A percentile compares a stretch with the other conserved stretches of the same genome.
phyloP scores from a whole-genome alignment of 192 early-diverging fungal species.

The Coemansia sp. region DNA sequence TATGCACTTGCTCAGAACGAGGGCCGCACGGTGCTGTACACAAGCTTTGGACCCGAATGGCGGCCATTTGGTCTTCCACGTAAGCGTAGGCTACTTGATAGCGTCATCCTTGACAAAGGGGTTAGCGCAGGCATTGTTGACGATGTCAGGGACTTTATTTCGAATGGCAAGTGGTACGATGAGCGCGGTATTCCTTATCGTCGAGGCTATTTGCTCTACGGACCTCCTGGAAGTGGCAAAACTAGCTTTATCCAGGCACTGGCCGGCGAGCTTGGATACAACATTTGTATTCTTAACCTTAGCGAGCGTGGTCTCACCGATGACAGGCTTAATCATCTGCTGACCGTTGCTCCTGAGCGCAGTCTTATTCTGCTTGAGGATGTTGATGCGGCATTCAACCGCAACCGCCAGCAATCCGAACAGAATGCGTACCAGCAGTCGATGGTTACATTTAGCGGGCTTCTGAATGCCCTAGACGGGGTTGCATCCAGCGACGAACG shows the following conservation, averaged over 20 bases:
- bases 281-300: constrained; percentile 86
- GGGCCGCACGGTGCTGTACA: constrained; percentile 95
- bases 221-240: constrained; percentile 88
- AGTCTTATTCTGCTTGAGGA: constrained; percentile 81
- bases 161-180: constrained; percentile 79
- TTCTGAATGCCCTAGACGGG: constrained; percentile 87
- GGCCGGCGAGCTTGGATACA: constrained; percentile 82
- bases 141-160: constrained; percentile 73
- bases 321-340: constrained; percentile 75
- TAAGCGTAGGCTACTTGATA: constrained; percentile 65
- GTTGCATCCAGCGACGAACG: constrained; percentile 83
- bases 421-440: constrained; percentile 74
- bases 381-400: constrained; percentile 81
- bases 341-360: constrained; percentile 76
- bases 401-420: constrained; percentile 54
- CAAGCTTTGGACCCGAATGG: constrained; percentile 95
- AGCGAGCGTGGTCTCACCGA: constrained; percentile 80
- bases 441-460: constrained; percentile 81
- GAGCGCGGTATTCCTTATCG: constrained; percentile 88
- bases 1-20: constrained; percentile 84
- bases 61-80: constrained; percentile 92
- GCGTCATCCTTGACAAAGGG: constrained; percentile 71
- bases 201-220: constrained; percentile 83
- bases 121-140: constrained; percentile 63
- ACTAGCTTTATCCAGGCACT: constrained; percentile 91